Conservation (phyloP, 768 basidiomycete genomes). For the Amylocystis lapponica region DNA sequence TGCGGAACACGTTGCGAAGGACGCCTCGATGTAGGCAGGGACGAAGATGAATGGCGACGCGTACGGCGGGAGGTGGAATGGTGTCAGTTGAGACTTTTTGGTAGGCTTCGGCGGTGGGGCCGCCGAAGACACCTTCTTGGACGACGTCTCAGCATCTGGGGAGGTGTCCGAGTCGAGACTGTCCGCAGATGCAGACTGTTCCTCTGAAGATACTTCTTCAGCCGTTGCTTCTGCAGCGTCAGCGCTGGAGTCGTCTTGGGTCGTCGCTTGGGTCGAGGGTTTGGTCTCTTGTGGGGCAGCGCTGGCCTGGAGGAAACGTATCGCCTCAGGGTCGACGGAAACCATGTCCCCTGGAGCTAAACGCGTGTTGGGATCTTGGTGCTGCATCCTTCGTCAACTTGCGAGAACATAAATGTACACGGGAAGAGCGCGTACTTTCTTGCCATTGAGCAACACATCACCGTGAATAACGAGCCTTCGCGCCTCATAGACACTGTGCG, state of each 20-base stretch:
- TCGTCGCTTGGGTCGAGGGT: too few relatives aligned
- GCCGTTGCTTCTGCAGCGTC: constrained; percentile 7
- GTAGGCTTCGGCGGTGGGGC: constrained; percentile 1
- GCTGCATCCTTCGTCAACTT: constrained; percentile 36
- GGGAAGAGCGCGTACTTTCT: constrained; percentile 53
- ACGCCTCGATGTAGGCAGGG: constrained; percentile 84
- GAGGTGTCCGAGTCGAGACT: constrained; percentile 16
- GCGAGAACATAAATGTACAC: background rate
- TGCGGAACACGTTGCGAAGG: constrained; percentile 83
- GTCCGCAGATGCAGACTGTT: constrained; percentile 12
- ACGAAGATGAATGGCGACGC: constrained; percentile 92
- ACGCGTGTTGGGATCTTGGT: constrained; percentile 78
- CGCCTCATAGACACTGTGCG: constrained; percentile 86
- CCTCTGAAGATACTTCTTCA: constrained; percentile 6
- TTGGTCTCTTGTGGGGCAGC: constrained; percentile 17
- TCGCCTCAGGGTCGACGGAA: constrained; percentile 76
- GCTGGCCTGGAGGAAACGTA: constrained; percentile 58
- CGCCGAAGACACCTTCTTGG: background rate
- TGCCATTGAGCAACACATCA: constrained; percentile 83
- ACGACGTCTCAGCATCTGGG: background rate
- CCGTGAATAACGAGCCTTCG: constrained; percentile 82
- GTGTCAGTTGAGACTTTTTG: constrained; percentile 37
- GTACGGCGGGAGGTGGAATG: constrained; percentile 82
- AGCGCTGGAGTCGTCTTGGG: constrained; percentile 4
- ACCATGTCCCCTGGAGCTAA: constrained; percentile 94